Evolutionary conservation across 140 eudicot species (phyloP).

Genomic region (Artemisia princeps): DNA sequence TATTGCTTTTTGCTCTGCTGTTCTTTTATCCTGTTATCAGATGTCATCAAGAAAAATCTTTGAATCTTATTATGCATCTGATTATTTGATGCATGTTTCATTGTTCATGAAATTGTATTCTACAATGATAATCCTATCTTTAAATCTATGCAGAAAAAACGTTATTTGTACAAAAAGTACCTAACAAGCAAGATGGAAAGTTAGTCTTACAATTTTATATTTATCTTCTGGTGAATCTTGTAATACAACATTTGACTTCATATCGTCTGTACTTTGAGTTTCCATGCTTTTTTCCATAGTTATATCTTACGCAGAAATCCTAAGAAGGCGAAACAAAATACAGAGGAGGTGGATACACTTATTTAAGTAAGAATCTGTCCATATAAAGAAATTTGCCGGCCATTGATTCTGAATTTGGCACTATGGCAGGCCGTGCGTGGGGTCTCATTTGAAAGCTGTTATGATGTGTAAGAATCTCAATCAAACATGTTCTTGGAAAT

Average conservation of each 20-base stretch:
- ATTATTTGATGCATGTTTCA: neutral
- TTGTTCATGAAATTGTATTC: neutral
- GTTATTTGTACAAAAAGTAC: neutral
- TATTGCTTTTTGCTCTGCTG: constrained; percentile 37
- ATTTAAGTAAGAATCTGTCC: constrained; percentile 17
- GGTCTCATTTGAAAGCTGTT: constrained; percentile 2
- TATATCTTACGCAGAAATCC: constrained; percentile 7
- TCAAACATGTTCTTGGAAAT: constrained; percentile 16
- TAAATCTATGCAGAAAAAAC: neutral
- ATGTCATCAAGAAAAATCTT: neutral
- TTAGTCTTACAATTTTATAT: constrained; percentile 22
- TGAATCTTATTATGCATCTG: neutral
- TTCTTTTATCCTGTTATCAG: constrained; percentile 31
- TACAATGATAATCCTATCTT: neutral
- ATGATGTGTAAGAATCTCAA: constrained; percentile 19
- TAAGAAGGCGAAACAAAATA: constrained; percentile 15
- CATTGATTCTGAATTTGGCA: constrained; percentile 23
- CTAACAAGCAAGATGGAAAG: neutral
- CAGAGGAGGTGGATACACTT: constrained; percentile 1
- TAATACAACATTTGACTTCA: constrained; percentile 23
- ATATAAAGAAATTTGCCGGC: constrained; percentile 33
- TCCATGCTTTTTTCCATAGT: constrained; percentile 18
- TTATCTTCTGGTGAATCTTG: constrained; percentile 18
- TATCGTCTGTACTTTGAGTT: constrained; percentile 26
- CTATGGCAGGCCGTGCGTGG: constrained; percentile 22